A percentile compares a stretch with the other conserved stretches of the same genome.
Conservation (phyloP, 1,139 yeast species). For the Suhomyces wounanorum region DNA sequence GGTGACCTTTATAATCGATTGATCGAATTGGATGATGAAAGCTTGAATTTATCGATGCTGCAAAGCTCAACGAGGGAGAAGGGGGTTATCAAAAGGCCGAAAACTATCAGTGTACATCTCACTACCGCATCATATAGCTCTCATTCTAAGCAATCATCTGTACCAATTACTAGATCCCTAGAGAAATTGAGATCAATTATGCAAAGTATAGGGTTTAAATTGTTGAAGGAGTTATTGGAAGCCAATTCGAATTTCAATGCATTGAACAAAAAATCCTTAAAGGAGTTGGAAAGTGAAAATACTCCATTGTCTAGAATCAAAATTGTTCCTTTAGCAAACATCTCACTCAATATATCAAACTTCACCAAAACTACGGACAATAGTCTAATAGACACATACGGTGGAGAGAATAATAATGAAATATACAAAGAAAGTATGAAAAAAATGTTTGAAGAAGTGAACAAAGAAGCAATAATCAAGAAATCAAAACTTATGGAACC, state of each 20-base stretch:
- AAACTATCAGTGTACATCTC: conserved; percentile 48
- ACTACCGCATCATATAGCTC: conserved; percentile 24
- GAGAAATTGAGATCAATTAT: conserved; percentile 37
- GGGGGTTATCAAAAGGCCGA: conserved; percentile 48
- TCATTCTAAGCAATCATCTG: conserved; percentile 49
- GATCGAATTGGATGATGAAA: conserved; percentile 75
- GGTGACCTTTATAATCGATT: conserved; percentile 77
- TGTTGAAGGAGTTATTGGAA: conserved; percentile 36
- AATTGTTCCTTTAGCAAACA: conserved; percentile 51
- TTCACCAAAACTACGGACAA: conserved; percentile 48
- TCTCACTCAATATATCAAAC: conserved; percentile 55
- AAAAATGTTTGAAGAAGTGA: conserved; percentile 25
- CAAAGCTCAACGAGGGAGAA: conserved; percentile 23
- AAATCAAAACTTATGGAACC: conserved; percentile 4
- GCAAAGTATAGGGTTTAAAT: conserved; percentile 32
- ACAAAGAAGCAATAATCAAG: conserved; percentile 8
- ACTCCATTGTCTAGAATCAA: conserved; percentile 18
- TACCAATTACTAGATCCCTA: conserved; percentile 43
- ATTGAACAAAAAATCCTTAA: conserved; percentile 38
- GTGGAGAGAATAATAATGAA: conserved; percentile 20
- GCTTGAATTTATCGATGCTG: conserved; percentile 33
- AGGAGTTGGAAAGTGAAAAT: conserved; percentile 36
- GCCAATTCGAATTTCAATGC: conserved; percentile 24
- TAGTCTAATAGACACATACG: conserved; percentile 53
- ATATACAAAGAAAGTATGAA: conserved; percentile 17